A percentile compares a stretch with the other conserved stretches of the same genome.
phyloP scores from a whole-genome alignment of 352 stramenopile species.

The Pythium aquatile region DNA sequence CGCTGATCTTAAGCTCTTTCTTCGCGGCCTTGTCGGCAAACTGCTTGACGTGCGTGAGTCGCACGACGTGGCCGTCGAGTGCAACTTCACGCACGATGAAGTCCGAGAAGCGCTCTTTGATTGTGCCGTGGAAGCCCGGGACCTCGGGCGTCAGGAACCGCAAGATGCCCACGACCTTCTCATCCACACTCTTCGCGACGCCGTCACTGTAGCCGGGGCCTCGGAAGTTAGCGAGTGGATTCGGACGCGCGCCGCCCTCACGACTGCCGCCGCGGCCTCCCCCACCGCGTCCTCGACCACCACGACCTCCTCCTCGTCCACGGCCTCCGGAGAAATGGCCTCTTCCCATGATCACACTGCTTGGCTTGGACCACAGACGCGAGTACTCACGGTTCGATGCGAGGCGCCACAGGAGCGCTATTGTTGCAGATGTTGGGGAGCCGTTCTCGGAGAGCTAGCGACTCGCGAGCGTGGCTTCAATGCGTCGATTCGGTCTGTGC shows the following conservation, averaged over 20 bases:
- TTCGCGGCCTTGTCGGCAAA: constrained; percentile 34
- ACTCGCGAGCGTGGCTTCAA: constrained; percentile 3
- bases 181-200: constrained; percentile 69
- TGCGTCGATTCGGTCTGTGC: background rate
- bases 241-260: constrained; percentile 22
- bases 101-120: constrained; percentile 91
- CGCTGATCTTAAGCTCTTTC: constrained; percentile 66
- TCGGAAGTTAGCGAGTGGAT: constrained; percentile 43
- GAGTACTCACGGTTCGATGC: constrained; percentile 2
- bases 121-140: constrained; percentile 75
- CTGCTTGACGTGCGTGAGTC: constrained; percentile 62
- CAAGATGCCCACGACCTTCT: constrained; percentile 71
- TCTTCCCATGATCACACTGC: constrained; percentile 17
- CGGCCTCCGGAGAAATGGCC: constrained; percentile 28
- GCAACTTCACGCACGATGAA: constrained; percentile 90
- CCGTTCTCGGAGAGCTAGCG: background rate
- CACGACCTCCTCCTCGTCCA: constrained; percentile 12
- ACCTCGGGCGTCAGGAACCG: constrained; percentile 61
- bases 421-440: constrained; percentile 1
- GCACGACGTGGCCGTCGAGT: constrained; percentile 48
- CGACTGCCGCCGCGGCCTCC: constrained; percentile 22
- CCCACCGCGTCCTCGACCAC: constrained; percentile 14
- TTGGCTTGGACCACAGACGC: constrained; percentile 9
- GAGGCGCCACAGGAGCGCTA: constrained; percentile 9
- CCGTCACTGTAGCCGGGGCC: constrained; percentile 72